Conservation (phyloP, 2,329 filamentous ascomycete genomes). For the Calonectria henricotiae region DNA sequence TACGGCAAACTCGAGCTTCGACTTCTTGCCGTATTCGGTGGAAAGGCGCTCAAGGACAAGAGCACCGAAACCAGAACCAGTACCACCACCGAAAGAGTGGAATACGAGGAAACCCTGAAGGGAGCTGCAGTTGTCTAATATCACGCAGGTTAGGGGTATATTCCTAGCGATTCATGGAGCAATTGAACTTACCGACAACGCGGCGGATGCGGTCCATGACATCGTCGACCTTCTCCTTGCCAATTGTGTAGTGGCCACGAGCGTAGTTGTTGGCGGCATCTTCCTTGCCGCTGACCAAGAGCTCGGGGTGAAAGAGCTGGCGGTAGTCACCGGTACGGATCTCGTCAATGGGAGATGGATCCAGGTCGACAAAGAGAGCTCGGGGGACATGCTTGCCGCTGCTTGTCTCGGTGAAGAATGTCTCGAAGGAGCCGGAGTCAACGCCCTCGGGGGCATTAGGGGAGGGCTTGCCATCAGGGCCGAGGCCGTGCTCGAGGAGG, state of each 20-base stretch:
- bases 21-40: conserved; percentile 84
- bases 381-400: conserved; percentile 81
- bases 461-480: conserved; percentile 76
- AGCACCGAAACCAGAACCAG: conserved; percentile 81
- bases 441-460: conserved; percentile 73
- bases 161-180: not conserved
- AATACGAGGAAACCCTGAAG: conserved; percentile 83
- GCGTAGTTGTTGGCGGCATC: conserved; percentile 86
- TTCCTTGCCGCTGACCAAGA: conserved; percentile 82
- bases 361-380: conserved; percentile 81
- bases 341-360: conserved; percentile 82
- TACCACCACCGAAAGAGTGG: conserved; percentile 83
- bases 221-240: conserved; percentile 82
- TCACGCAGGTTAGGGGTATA: conserved; percentile 41
- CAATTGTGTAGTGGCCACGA: conserved; percentile 83
- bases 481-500: conserved; percentile 81
- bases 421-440: conserved; percentile 79
- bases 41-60: conserved; percentile 81
- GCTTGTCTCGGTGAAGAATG: conserved; percentile 83
- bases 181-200: conserved; percentile 72
- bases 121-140: conserved; percentile 79
- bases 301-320: conserved; percentile 81
- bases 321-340: conserved; percentile 80
- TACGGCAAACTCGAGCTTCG: conserved; percentile 82
- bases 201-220: conserved; percentile 81